These are phyloP conservation scores for Rostrohypoxylon terebratum DNA, from an alignment of 495 filamentous ascomycete species.

Conservation along the genomic window DNA sequence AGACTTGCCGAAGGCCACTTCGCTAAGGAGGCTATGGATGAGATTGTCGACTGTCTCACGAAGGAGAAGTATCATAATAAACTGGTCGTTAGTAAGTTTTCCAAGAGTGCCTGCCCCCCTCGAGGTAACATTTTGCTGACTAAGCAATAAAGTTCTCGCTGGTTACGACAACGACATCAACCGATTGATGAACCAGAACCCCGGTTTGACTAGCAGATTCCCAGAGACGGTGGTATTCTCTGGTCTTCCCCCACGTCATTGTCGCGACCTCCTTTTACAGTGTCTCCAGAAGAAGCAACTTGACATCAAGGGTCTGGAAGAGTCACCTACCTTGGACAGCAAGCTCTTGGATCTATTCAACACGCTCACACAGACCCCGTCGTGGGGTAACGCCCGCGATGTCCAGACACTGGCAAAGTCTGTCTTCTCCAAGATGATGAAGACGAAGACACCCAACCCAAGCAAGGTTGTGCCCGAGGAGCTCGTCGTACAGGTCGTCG, in stretches of 20 bases:
- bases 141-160: constrained; percentile 65
- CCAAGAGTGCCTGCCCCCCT: neutral
- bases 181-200: constrained; percentile 71
- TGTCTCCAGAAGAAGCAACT: constrained; percentile 46
- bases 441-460: constrained; percentile 41
- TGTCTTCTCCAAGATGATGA: constrained; percentile 62
- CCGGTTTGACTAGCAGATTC: constrained; percentile 70
- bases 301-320: constrained; percentile 55
- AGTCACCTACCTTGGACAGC: constrained; percentile 40
- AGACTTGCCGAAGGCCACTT: constrained; percentile 68
- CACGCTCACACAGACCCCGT: constrained; percentile 57
- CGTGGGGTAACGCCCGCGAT: constrained; percentile 78
- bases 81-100: constrained; percentile 67
- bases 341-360: constrained; percentile 56
- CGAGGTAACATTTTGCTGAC: constrained; percentile 49
- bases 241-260: constrained; percentile 54
- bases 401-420: constrained; percentile 67
- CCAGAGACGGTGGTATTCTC: constrained; percentile 63
- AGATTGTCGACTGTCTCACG: constrained; percentile 76
- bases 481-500: constrained; percentile 53
- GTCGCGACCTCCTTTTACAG: constrained; percentile 52
- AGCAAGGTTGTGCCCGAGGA: constrained; percentile 48
- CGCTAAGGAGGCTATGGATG: constrained; percentile 78
- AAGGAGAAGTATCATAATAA: constrained; percentile 71
- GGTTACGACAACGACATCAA: constrained; percentile 81